Base-by-base conservation (phyloP, 257 asterid species). In the Solanum pinnatisectum region DNA sequence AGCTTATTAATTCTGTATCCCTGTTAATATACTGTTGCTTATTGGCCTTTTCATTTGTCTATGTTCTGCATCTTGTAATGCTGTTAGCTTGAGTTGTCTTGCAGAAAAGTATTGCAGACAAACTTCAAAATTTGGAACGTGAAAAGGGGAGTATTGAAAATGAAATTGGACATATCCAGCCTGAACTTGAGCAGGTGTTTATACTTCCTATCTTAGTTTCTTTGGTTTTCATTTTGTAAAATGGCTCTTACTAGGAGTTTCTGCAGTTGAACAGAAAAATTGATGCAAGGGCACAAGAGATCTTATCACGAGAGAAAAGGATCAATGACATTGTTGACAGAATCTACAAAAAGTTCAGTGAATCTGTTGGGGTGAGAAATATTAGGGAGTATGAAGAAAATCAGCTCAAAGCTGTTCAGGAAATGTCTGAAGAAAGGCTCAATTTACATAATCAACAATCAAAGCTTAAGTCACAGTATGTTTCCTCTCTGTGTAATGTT, bases 311-410 rank as follows among this genome's bases (percentile, higher is more conserved):
- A 39, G 99, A 94, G 92, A 90, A 90, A 60, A 92, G 92, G 92
- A 97, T 96, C 93, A 96, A 97, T 90, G 95, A 92, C 86, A 94
- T 96, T 72, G 97, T 97, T 90, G 99, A 97, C 89, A 89, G 91
- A 87, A 92, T 94, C 88, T 97, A 96, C 92, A 94, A 95, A 94
- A 93, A 91, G 90, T 97, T 96, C 90, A 97, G 99, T 15, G 95
- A 94, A 91, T 95, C 99, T 90, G 98, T 97, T 89, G 99, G 99
- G 81, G 99, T 97, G 59, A 92, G 90, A 56, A 96, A 94, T 91
- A 96, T 97, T 86, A 98, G 99, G 67, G 99, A 97, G 92, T 97
- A 96, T 90, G 99, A 97, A 92, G 99, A 96, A 91, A 94, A 94
- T 91, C 98, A 97, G 91, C 98, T 97, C 89, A 96, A 96, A 93